Conservation (phyloP, 306 rosid species). For the Vigna trinervia region DNA sequence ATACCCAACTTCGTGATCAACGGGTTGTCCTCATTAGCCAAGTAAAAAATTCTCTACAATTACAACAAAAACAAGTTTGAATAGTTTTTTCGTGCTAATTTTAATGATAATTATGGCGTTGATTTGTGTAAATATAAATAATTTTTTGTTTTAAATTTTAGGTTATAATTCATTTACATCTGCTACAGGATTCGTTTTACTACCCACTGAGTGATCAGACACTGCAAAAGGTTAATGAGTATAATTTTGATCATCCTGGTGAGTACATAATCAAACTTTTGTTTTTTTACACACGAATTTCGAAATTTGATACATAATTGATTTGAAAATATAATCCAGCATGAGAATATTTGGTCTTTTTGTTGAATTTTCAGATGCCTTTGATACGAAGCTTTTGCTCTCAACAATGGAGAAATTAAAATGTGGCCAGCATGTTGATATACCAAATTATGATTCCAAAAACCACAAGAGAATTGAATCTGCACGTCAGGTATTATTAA, state of each 20-base stretch:
- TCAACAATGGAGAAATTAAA: constrained; percentile 71
- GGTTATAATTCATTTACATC: neutral
- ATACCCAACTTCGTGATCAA: constrained; percentile 79
- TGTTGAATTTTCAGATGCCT: constrained; percentile 68
- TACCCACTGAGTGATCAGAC: constrained; percentile 59
- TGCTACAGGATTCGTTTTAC: constrained; percentile 79
- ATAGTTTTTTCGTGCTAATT: neutral
- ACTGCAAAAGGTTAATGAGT: constrained; percentile 63
- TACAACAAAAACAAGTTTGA: neutral
- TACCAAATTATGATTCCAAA: constrained; percentile 83
- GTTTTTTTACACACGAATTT: neutral
- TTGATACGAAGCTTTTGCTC: constrained; percentile 70
- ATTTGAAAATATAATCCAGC: constrained; percentile 22
- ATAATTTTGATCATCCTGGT: constrained; percentile 96
- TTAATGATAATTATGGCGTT: no score
- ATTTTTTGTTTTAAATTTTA: neutral
- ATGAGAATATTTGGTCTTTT: neutral
- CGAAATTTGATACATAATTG: neutral
- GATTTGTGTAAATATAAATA: neutral
- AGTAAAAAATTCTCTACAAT: constrained; percentile 52
- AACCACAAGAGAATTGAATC: constrained; percentile 59
- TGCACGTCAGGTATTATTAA: constrained; percentile 60
- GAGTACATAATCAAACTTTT: constrained; percentile 42
- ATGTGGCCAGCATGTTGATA: constrained; percentile 65
- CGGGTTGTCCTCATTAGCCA: constrained; percentile 86